These are phyloP conservation scores for Paraconiothyrium brasiliense DNA, from an alignment of 2,329 filamentous ascomycete species.

Conservation along the genomic window DNA sequence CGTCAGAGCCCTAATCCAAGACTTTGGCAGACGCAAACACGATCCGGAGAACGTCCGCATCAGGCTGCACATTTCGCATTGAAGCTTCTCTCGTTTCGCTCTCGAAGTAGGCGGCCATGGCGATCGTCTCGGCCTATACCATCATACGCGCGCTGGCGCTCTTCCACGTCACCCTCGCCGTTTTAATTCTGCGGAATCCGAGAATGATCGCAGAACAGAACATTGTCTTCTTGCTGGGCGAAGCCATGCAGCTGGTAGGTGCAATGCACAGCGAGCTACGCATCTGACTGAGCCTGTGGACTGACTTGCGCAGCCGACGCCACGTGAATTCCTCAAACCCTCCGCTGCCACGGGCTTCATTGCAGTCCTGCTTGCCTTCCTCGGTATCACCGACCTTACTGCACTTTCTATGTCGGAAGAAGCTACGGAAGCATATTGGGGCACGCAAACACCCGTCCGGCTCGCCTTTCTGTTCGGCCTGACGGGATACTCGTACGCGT, in stretches of 20 bases:
- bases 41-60: no score
- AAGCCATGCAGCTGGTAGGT: slow-evolving; percentile 82
- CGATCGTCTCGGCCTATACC: slow-evolving; percentile 79
- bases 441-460: slow-evolving; percentile 68
- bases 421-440: slow-evolving; percentile 57
- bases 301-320: slow-evolving; percentile 62
- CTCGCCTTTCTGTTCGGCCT: slow-evolving; percentile 69
- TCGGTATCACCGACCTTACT: slow-evolving; percentile 58
- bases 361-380: slow-evolving; percentile 75
- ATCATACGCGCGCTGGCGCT: slow-evolving; percentile 84
- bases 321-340: slow-evolving; percentile 72
- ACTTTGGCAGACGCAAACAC: no score
- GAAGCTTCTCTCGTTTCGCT: neutral
- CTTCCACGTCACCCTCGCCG: slow-evolving; percentile 84
- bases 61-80: slow-evolving; percentile 22
- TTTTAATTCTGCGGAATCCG: slow-evolving; percentile 82
- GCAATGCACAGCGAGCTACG: neutral
- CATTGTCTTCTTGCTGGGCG: slow-evolving; percentile 81
- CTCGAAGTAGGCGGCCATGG: slow-evolving; percentile 64
- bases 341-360: slow-evolving; percentile 73
- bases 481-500: slow-evolving; percentile 72
- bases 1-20: no score
- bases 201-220: slow-evolving; percentile 78
- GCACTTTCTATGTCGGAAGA: slow-evolving; percentile 57
- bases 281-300: neutral